Percentiles rank a stretch among this genome's conserved stretches.
phyloP scores from a whole-genome alignment of 2,329 filamentous ascomycete species.

The Sordariomycetes sp. region DNA sequence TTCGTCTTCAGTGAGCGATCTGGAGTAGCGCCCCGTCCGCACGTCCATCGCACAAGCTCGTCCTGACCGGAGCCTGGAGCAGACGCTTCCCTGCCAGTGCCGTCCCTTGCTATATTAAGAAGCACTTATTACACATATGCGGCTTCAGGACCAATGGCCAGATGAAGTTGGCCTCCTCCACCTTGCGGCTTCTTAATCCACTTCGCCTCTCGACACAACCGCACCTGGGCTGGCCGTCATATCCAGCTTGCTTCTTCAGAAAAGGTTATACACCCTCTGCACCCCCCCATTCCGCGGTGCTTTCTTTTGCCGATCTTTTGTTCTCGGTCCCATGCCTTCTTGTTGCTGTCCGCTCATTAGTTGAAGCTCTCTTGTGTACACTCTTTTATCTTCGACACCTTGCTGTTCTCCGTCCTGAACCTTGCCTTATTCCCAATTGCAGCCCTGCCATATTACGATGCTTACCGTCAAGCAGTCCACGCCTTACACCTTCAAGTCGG shows the following conservation, averaged over 20 bases:
- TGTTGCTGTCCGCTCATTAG: constrained; percentile 9
- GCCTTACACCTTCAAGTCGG: constrained; percentile 47
- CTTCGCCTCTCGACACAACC: constrained; percentile 16
- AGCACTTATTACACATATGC: constrained; percentile 3
- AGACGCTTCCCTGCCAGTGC: background rate
- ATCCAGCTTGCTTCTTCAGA: constrained; percentile 26
- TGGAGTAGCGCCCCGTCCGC: background rate
- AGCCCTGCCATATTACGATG: constrained; percentile 22
- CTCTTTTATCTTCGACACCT: constrained; percentile 9
- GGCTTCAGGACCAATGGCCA: constrained; percentile 6
- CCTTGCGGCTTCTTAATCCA: constrained; percentile 6
- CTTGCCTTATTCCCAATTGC: constrained; percentile 5
- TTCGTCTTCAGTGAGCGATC: background rate
- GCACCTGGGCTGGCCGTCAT: constrained; percentile 34
- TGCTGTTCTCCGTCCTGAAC: constrained; percentile 6
- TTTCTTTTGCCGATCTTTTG: background rate
- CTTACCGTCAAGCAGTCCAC: constrained; percentile 51
- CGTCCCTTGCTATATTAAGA: background rate
- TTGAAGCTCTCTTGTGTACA: constrained; percentile 11
- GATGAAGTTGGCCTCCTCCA: constrained; percentile 8
- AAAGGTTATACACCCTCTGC: constrained; percentile 23
- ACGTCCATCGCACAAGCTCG: background rate
- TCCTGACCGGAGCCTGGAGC: background rate
- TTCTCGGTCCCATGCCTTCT: background rate
- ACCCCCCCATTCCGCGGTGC: background rate